phyloP scores from a whole-genome alignment of 805 yeast species.

The Hanseniaspora hatyaiensis region DNA sequence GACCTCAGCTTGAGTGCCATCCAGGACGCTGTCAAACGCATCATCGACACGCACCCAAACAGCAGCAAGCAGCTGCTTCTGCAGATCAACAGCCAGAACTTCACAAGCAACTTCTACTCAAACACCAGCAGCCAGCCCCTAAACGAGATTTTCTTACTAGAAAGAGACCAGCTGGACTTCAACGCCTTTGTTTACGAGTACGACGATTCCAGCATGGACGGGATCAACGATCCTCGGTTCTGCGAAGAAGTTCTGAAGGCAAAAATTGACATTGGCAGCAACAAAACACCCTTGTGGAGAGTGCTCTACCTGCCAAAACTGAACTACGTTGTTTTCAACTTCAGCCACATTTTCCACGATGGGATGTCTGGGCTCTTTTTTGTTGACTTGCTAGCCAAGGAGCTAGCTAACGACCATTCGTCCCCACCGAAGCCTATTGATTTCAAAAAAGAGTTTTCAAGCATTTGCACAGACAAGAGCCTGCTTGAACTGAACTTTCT shows the following conservation, averaged over 20 bases:
- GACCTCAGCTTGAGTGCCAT: slow-evolving; percentile 1
- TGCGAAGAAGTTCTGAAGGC: neutral
- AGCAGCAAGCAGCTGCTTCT: slow-evolving; percentile 21
- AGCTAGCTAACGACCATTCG: neutral
- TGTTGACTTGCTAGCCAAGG: neutral
- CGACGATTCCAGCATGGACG: neutral
- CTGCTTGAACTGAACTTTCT: slow-evolving; percentile 3
- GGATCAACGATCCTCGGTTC: neutral
- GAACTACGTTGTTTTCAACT: slow-evolving; percentile 7
- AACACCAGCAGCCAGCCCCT: neutral
- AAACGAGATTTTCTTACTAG: neutral
- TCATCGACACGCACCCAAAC: slow-evolving; percentile 21
- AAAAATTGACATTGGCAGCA: neutral
- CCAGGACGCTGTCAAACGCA: slow-evolving; percentile 13
- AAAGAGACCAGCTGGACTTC: neutral
- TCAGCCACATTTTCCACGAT: slow-evolving; percentile 11
- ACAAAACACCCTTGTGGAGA: slow-evolving; percentile 10
- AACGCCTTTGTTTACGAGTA: neutral
- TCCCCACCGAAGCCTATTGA: neutral
- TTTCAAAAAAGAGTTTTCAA: neutral
- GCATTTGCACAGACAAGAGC: neutral
- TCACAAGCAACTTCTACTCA: neutral
- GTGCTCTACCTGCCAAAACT: slow-evolving; percentile 1
- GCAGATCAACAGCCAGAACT: neutral
- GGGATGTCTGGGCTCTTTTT: slow-evolving; percentile 7